A percentile compares a stretch with the other conserved stretches of the same genome.
Evolutionary conservation across 805 yeast genomes (phyloP).

Genomic region (Starmerella riodocensis): DNA sequence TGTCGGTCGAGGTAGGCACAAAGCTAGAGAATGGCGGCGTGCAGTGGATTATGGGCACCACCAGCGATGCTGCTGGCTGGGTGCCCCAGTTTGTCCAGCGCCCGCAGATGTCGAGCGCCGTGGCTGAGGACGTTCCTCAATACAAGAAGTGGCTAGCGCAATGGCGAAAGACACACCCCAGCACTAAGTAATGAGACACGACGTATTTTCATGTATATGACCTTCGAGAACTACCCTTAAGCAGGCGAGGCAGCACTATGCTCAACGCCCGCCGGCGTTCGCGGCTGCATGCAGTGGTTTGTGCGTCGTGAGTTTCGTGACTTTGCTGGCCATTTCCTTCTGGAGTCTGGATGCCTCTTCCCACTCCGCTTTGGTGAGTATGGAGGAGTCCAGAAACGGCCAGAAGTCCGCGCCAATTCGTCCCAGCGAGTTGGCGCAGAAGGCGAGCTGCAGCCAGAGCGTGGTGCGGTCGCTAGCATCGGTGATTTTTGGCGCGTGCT

Average conservation of each 20-base stretch:
- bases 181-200: too few relatives aligned
- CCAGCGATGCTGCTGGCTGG: constrained; percentile 31
- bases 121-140: constrained; percentile 30
- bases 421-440: constrained; percentile 76
- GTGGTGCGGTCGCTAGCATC: constrained; percentile 22
- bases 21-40: constrained; percentile 19
- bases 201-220: neutral
- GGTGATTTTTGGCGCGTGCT: constrained; percentile 23
- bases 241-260: too few relatives aligned
- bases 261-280: too few relatives aligned
- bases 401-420: constrained; percentile 62
- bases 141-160: constrained; percentile 21
- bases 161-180: neutral
- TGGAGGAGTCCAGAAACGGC: constrained; percentile 22
- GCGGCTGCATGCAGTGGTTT: too few relatives aligned
- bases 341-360: constrained; percentile 33
- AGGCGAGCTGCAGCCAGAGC: constrained; percentile 65
- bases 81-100: constrained; percentile 31
- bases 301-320: constrained; percentile 17
- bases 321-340: constrained; percentile 23
- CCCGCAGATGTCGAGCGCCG: constrained; percentile 22
- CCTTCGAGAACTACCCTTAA: too few relatives aligned
- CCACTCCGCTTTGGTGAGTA: constrained; percentile 33
- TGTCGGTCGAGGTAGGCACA: constrained; percentile 28
- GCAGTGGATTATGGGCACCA: constrained; percentile 31